Evolutionary conservation across 495 filamentous ascomycete species (phyloP), one percentile per base, ranked within the genome.

Genomic region (Penicillium canescens): DNA sequence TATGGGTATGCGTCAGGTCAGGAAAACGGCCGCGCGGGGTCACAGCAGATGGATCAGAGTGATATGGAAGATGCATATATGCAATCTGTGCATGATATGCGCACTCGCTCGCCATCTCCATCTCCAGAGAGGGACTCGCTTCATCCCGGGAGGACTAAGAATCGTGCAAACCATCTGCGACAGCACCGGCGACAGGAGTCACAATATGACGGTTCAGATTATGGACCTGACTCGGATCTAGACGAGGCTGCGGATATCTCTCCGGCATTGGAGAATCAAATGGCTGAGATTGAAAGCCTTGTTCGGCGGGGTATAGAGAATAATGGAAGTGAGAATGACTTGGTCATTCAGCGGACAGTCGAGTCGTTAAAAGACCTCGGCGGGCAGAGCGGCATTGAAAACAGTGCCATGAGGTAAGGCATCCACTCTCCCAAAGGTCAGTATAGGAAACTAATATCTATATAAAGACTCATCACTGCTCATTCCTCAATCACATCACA

Each of bases 401-500:
- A 87, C 37, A 86, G 86, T 62, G 86, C 90, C 34, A 86, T 89
- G 54, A 84, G 89, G 90, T 89, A 70, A 61, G 77, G 72, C 23
- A 35, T 36, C 43, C 48, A 16, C 24, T 38, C 42, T 21, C 38
- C 18, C 6, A 46, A 12, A 46, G 37, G 40, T 42, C 45, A 46
- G 45, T 21, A 36, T 33, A 20, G 53, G 37, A 43, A 50, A 41
- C 65, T 70, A 37, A 70, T 56, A 18, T 53, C 41, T 44, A 10
- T 35, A 59, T 44, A 42, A 58, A 95, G 92, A 63, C 78, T 96
- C 52, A 91, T 92, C 61, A 95, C 91, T 23, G 89, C 91, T 34
- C 89, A 97, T 70, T 84, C 87, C 37, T 90, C 92, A 14, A 79
- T 97, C 33, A 85, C 89, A 46, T 86, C 88, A 31, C 90, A 96